phyloP scores from a whole-genome alignment of 2,329 filamentous ascomycete species.

The Diaporthe sp. region DNA sequence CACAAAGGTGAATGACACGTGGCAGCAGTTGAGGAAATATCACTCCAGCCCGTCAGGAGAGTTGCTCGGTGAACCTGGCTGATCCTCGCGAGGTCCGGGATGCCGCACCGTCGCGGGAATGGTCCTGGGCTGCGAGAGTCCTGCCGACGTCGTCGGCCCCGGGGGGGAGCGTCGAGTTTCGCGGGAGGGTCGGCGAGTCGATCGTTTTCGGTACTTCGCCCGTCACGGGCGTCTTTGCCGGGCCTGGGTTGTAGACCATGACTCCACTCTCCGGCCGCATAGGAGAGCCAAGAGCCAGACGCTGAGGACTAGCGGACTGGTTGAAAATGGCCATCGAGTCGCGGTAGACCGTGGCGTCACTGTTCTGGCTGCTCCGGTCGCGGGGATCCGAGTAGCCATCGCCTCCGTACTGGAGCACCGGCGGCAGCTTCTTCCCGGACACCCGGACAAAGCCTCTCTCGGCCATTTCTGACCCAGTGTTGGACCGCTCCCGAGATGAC shows the following conservation, averaged over 20 bases:
- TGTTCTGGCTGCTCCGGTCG: constrained; percentile 56
- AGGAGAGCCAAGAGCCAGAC: constrained; percentile 64
- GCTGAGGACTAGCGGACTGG: constrained; percentile 45
- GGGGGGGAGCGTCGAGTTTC: constrained; percentile 25
- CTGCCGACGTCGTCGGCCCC: constrained; percentile 35
- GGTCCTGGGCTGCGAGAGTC: constrained; percentile 32
- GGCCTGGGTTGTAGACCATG: constrained; percentile 72
- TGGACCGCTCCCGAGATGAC: constrained; percentile 44
- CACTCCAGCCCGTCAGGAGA: constrained; percentile 18
- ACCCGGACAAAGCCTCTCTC: constrained; percentile 73
- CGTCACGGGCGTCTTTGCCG: constrained; percentile 70
- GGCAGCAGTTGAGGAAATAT: not conserved
- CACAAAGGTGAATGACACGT: not conserved
- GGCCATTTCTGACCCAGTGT: constrained; percentile 48
- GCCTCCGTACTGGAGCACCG: constrained; percentile 70
- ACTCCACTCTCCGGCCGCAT: constrained; percentile 71
- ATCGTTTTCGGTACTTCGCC: constrained; percentile 26
- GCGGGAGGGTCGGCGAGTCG: constrained; percentile 31
- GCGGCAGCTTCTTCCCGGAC: constrained; percentile 72
- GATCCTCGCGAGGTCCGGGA: constrained; percentile 32
- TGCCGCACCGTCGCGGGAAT: constrained; percentile 31
- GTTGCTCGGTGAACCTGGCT: constrained; percentile 33
- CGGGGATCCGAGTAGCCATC: constrained; percentile 69
- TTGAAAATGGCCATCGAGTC: constrained; percentile 43
- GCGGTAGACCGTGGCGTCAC: constrained; percentile 55